Evolutionary conservation across 2,329 filamentous ascomycete genomes (phyloP).

Genomic region (Venturia nashicola): DNA sequence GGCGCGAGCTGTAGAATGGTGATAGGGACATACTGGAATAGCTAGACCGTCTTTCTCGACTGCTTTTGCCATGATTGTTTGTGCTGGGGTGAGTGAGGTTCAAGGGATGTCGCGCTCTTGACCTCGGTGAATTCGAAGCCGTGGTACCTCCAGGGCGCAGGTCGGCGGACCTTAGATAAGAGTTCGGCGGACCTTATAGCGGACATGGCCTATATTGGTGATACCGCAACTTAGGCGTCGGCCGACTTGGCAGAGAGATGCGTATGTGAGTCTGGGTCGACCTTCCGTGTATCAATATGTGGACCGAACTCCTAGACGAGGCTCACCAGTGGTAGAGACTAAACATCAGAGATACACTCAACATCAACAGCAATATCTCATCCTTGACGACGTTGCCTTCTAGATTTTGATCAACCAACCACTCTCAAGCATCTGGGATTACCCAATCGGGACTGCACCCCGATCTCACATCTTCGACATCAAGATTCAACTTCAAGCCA

Average conservation of each 20-base stretch:
- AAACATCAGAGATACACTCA: neutral
- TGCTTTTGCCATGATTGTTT: conserved; percentile 17
- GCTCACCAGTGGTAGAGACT: too few relatives aligned
- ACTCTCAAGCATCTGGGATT: neutral
- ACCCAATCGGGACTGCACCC: neutral
- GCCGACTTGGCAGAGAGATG: neutral
- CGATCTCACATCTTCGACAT: neutral
- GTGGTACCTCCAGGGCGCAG: too few relatives aligned
- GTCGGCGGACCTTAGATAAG: too few relatives aligned
- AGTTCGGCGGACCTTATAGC: too few relatives aligned
- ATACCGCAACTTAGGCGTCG: neutral
- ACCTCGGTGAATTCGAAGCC: neutral
- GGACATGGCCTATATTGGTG: neutral
- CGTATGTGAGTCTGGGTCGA: neutral
- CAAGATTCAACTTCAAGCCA: neutral
- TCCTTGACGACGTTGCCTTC: neutral
- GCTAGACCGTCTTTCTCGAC: conserved; percentile 27
- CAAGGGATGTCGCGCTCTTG: neutral
- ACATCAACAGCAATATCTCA: neutral
- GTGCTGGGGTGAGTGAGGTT: neutral
- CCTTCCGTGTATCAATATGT: too few relatives aligned
- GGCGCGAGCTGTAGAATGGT: neutral
- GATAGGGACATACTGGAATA: conserved; percentile 21
- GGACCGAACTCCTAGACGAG: too few relatives aligned
- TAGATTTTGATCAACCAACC: neutral